These are phyloP conservation scores for Pyropia yezoensis DNA, from an alignment of 23 red algal genomes.

Conservation along the genomic window DNA sequence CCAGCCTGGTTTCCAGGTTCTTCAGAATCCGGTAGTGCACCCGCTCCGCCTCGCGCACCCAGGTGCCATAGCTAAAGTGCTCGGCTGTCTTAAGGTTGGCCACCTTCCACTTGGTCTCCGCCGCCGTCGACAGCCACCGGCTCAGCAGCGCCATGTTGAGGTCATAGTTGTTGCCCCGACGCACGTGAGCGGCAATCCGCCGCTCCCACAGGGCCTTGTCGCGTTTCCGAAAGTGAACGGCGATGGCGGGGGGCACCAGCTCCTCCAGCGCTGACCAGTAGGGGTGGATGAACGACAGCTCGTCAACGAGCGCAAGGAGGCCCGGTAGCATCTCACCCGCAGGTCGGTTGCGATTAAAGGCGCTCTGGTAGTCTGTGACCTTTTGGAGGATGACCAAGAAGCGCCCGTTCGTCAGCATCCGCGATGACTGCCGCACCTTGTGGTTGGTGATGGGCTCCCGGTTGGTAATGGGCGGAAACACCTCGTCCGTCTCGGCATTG, in stretches of 20 bases:
- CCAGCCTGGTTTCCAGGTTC: conserved; percentile 10
- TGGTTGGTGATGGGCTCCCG: no score
- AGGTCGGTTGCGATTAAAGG: conserved; percentile 39
- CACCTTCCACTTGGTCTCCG: no score
- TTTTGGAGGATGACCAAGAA: conserved; percentile 27
- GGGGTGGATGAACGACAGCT: conserved; percentile 21
- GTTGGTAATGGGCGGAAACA: background rate
- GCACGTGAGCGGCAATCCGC: conserved; percentile 17
- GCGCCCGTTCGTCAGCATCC: conserved; percentile 36
- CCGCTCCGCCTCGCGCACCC: no score
- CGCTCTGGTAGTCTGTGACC: conserved; percentile 34
- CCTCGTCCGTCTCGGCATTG: conserved; percentile 35
- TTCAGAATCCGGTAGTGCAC: no score
- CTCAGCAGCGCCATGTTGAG: conserved; percentile 42
- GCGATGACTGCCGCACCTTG: conserved; percentile 23
- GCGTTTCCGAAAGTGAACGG: conserved; percentile 36
- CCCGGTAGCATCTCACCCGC: conserved; percentile 45
- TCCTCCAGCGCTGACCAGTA: conserved; percentile 22
- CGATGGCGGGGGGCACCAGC: conserved; percentile 15
- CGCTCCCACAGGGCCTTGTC: conserved; percentile 38
- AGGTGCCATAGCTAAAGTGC: no score
- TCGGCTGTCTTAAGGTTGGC: no score
- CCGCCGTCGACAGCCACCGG: conserved; percentile 25
- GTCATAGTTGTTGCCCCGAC: conserved; percentile 33
- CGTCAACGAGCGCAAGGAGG: conserved; percentile 24